A percentile compares a stretch with the other conserved stretches of the same genome.
Conservation (phyloP, 495 filamentous ascomycete genomes). For the Talaromyces adpressus region DNA sequence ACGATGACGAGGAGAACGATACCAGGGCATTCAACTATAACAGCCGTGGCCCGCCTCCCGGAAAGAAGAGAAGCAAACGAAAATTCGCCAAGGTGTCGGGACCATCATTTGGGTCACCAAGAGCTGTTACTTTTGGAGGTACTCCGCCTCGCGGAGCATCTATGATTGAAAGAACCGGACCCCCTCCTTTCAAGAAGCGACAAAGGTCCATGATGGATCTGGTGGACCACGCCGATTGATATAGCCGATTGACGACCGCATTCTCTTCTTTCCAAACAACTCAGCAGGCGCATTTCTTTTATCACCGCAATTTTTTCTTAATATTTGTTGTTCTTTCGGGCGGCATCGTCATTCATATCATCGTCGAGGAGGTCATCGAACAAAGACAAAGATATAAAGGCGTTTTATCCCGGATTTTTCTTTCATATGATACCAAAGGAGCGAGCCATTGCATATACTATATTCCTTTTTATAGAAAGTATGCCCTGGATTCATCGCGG, state of each 20-base stretch:
- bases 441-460: background rate
- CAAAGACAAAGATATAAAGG: background rate
- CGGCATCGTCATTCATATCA: background rate
- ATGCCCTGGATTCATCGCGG: background rate
- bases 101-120: background rate
- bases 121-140: background rate
- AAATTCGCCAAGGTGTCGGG: background rate
- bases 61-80: conserved; percentile 14
- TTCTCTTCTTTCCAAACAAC: background rate
- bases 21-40: background rate
- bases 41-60: background rate
- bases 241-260: background rate
- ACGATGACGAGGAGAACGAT: background rate
- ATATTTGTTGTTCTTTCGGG: background rate
- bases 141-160: background rate
- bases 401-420: background rate
- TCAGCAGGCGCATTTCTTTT: background rate
- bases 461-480: background rate
- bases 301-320: background rate
- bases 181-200: background rate
- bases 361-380: background rate
- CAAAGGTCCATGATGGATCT: conserved; percentile 3
- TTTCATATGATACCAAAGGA: background rate
- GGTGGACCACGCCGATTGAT: background rate
- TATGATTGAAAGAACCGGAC: background rate